Conservation (phyloP, 1,139 yeast genomes). For the Spathaspora jeffriesii region DNA sequence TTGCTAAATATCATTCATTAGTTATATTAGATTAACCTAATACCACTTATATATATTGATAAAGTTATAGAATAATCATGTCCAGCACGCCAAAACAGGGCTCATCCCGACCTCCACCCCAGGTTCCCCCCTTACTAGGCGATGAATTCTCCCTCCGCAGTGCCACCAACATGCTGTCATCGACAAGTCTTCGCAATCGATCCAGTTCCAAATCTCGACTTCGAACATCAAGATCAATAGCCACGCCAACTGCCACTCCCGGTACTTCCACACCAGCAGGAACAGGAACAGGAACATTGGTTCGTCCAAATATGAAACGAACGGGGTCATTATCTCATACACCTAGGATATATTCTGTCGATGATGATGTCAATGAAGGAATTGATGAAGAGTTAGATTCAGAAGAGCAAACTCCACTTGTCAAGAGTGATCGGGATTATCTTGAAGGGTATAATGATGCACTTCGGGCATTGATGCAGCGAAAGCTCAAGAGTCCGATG, state of each 20-base stretch:
- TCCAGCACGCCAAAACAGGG: slow-evolving; percentile 9
- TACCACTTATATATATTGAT: not conserved
- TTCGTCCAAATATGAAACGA: slow-evolving; percentile 26
- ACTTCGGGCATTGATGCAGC: slow-evolving; percentile 40
- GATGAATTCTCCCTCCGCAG: slow-evolving; percentile 9
- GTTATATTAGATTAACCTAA: not conserved
- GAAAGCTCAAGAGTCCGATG: slow-evolving; percentile 16
- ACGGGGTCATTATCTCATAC: slow-evolving; percentile 9
- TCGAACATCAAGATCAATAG: not conserved
- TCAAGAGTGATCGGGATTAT: slow-evolving; percentile 54
- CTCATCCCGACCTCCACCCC: slow-evolving; percentile 8
- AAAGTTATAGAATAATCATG: slow-evolving; percentile 4
- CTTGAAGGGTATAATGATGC: slow-evolving; percentile 77
- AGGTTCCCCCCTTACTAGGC: slow-evolving; percentile 5
- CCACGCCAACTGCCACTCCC: not conserved
- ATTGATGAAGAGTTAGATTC: slow-evolving; percentile 55
- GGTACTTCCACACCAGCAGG: not conserved
- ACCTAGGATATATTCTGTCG: slow-evolving; percentile 62
- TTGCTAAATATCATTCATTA: not conserved
- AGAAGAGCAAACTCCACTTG: slow-evolving; percentile 17
- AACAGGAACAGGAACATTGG: slow-evolving; percentile 12
- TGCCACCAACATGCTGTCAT: slow-evolving; percentile 8
- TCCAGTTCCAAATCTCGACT: slow-evolving; percentile 9
- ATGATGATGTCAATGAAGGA: slow-evolving; percentile 59
- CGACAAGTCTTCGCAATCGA: slow-evolving; percentile 8